phyloP scores from a whole-genome alignment of 768 basidiomycete species.

The Multifurca ochricompacta region DNA sequence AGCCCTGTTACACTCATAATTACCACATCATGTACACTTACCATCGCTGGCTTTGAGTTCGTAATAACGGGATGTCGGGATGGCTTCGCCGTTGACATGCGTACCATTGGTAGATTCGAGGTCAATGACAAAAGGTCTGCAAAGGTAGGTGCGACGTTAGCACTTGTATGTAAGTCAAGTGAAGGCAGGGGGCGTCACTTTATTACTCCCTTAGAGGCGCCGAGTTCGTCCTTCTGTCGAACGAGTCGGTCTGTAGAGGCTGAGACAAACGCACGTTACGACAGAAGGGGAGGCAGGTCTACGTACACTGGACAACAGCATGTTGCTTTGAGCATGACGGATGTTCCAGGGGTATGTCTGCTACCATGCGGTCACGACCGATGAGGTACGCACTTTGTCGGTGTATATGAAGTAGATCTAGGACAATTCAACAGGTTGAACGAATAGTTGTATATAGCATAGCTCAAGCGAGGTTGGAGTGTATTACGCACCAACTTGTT shows the following conservation, averaged over 20 bases:
- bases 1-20: slow-evolving; percentile 5
- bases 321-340: slow-evolving; percentile 99
- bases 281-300: neutral
- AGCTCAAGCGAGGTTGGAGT: neutral
- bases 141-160: neutral
- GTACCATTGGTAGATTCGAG: slow-evolving; percentile 98
- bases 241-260: slow-evolving; percentile 62
- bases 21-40: slow-evolving; percentile 30
- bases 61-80: slow-evolving; percentile 83
- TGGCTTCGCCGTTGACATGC: slow-evolving; percentile 75
- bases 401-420: slow-evolving; percentile 88
- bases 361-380: slow-evolving; percentile 81
- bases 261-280: slow-evolving; percentile 5
- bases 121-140: slow-evolving; percentile 95
- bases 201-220: slow-evolving; percentile 61
- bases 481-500: slow-evolving; percentile 74
- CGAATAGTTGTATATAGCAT: neutral
- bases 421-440: neutral
- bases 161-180: neutral
- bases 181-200: slow-evolving; percentile 54
- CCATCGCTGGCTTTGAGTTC: slow-evolving; percentile 77
- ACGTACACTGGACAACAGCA: slow-evolving; percentile 86
- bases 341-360: slow-evolving; percentile 86
- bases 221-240: slow-evolving; percentile 82
- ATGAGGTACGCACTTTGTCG: slow-evolving; percentile 92